A percentile compares a stretch with the other conserved stretches of the same genome.
phyloP scores from a whole-genome alignment of 1,284 basidiomycete species.

The Porogramme epimiltina region DNA sequence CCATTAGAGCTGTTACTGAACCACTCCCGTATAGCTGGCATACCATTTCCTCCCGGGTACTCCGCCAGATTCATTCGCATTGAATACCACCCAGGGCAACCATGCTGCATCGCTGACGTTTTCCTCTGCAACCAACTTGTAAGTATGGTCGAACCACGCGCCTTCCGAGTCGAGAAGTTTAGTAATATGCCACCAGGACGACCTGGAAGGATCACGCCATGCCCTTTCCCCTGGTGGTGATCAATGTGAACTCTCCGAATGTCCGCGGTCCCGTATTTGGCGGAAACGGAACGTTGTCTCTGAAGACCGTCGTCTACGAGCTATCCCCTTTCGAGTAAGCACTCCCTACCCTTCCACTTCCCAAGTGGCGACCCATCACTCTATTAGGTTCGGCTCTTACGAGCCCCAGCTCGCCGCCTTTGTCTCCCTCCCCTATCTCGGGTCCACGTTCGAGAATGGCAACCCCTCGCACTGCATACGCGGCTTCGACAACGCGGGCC shows the following conservation, averaged over 20 bases:
- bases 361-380: not conserved
- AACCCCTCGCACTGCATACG: constrained; percentile 1
- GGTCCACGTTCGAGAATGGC: constrained; percentile 5
- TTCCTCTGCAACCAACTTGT: constrained; percentile 8
- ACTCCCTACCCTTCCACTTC: not conserved
- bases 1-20: not conserved
- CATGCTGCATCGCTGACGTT: constrained; percentile 6
- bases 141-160: too few species aligned
- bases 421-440: constrained; percentile 5
- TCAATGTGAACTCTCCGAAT: constrained; percentile 9
- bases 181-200: too few species aligned
- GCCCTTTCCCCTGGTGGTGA: constrained; percentile 8
- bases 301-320: constrained; percentile 4
- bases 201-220: constrained; percentile 1
- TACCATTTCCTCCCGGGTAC: constrained; percentile 10
- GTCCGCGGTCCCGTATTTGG: constrained; percentile 1
- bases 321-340: constrained; percentile 5
- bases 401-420: constrained; percentile 11
- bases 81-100: constrained; percentile 6
- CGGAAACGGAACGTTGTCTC: not conserved
- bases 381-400: constrained; percentile 7
- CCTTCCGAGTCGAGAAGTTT: too few species aligned
- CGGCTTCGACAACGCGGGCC: constrained; percentile 8
- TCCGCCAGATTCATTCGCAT: constrained; percentile 1
- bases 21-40: not conserved